Percentiles rank a stretch among this genome's conserved stretches.
Evolutionary conservation across 148 eudicot genomes (phyloP).

Genomic region (Drosera capensis): DNA sequence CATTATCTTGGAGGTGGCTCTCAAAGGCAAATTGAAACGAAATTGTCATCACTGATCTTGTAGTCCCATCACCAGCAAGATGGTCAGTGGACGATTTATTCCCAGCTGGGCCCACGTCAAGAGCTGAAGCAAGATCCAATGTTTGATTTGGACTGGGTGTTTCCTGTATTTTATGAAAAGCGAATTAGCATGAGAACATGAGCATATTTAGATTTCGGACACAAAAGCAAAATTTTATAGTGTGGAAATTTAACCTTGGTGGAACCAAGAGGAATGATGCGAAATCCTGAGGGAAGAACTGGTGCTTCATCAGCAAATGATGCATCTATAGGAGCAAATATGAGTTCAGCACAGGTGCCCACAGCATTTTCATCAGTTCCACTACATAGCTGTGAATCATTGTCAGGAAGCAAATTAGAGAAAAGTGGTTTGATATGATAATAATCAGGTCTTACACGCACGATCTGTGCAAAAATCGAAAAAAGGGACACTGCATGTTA

Average conservation of each 20-base stretch:
- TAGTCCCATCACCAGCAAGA: constrained; percentile 25
- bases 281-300: constrained; percentile 88
- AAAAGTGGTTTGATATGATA: background rate
- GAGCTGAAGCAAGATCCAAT: too few species aligned
- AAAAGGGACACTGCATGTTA: too few species aligned
- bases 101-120: too few species aligned
- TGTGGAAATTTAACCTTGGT: constrained; percentile 34
- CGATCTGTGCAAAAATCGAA: background rate
- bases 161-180: too few species aligned
- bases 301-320: constrained; percentile 97
- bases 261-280: constrained; percentile 85
- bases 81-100: too few species aligned
- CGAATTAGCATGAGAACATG: too few species aligned
- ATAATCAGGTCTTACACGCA: too few species aligned
- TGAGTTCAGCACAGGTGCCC: constrained; percentile 89
- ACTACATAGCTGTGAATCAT: constrained; percentile 48
- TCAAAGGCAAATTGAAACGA: constrained; percentile 93
- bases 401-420: background rate
- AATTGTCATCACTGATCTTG: constrained; percentile 89
- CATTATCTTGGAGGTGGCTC: constrained; percentile 89
- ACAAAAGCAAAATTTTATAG: too few species aligned
- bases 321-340: constrained; percentile 96
- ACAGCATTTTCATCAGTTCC: constrained; percentile 97
- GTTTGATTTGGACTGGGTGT: too few species aligned
- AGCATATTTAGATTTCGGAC: too few species aligned